Conservation (phyloP, 2,329 filamentous ascomycete genomes). For the Pleurostoma richardsiae region DNA sequence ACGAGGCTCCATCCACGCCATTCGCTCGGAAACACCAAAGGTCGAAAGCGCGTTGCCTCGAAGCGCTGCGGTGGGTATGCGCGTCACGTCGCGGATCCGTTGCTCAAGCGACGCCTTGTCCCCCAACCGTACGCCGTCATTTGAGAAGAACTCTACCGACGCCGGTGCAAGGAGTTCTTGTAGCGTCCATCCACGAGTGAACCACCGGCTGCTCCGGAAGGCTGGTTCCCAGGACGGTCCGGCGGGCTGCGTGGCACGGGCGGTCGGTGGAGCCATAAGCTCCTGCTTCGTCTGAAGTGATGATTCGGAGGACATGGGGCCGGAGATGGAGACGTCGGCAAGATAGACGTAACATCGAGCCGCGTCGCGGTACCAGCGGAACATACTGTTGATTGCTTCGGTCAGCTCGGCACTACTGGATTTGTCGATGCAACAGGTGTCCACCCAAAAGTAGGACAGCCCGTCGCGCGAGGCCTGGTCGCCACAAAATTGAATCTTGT, state of each 20-base stretch:
- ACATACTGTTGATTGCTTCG: conserved; percentile 31
- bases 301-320: too few relatives aligned
- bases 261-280: too few relatives aligned
- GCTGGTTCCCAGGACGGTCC: background rate
- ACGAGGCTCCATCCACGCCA: background rate
- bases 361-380: conserved; percentile 19
- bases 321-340: conserved; percentile 20
- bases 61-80: background rate
- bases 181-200: too few relatives aligned
- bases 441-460: conserved; percentile 24
- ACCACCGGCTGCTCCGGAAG: background rate
- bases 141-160: background rate
- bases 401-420: too few relatives aligned
- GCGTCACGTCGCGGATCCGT: background rate
- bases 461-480: conserved; percentile 17
- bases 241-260: background rate
- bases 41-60: background rate
- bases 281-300: too few relatives aligned
- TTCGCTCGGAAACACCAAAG: background rate
- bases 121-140: background rate
- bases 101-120: background rate
- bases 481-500: too few relatives aligned
- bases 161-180: background rate
- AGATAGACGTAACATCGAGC: conserved; percentile 26
- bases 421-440: conserved; percentile 32